Conservation (phyloP, 805 yeast species). For the Martiniozyma abietophila region DNA sequence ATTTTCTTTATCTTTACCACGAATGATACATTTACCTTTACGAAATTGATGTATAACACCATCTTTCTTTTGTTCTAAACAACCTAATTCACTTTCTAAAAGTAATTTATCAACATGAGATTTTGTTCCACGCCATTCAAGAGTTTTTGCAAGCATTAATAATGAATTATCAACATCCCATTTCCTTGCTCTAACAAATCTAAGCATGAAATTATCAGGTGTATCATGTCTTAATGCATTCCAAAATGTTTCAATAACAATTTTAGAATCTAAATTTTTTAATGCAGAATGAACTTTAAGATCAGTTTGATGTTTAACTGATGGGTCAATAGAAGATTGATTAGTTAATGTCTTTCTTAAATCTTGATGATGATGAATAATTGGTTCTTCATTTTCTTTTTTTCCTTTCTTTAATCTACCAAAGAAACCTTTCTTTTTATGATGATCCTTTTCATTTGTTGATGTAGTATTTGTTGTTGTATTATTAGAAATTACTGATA, state of each 20-base stretch:
- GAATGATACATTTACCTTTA: conserved; percentile 60
- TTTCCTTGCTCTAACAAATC: conserved; percentile 82
- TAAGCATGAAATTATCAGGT: conserved; percentile 68
- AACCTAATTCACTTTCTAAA: conserved; percentile 64
- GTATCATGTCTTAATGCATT: conserved; percentile 61
- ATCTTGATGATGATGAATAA: conserved; percentile 4
- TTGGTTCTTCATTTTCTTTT: conserved; percentile 6
- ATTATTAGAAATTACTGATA: no score
- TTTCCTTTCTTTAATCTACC: conserved; percentile 23
- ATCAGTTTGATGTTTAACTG: conserved; percentile 23
- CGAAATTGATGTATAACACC: conserved; percentile 51
- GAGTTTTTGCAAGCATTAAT: conserved; percentile 61
- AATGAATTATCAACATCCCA: conserved; percentile 65
- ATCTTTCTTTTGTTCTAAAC: conserved; percentile 31
- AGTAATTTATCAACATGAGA: conserved; percentile 52
- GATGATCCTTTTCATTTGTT: conserved; percentile 11
- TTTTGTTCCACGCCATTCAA: conserved; percentile 66
- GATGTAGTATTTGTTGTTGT: conserved; percentile 15
- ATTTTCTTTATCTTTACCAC: conserved; percentile 62
- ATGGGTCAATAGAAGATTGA: conserved; percentile 21
- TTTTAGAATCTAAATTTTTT: conserved; percentile 42
- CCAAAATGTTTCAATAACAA: conserved; percentile 46
- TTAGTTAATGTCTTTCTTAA: conserved; percentile 15
- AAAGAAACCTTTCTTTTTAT: conserved; percentile 27
- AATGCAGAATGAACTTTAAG: conserved; percentile 39